A percentile compares a stretch with the other conserved stretches of the same genome.
Conservation (phyloP, 257 asterid species). For the Primulina huaijiensis region DNA sequence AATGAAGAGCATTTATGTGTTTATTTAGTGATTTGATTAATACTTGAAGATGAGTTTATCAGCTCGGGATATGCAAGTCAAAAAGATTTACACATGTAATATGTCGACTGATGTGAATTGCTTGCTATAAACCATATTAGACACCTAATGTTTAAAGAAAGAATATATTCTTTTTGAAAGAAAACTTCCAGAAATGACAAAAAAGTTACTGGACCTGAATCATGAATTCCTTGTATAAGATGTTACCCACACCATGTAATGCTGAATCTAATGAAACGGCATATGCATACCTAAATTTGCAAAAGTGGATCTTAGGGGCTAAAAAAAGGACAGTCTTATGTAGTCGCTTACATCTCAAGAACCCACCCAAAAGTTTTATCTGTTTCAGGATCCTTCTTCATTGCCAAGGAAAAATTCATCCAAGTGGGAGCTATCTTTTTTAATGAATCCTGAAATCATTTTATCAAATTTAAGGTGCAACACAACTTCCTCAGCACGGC, state of each 20-base stretch:
- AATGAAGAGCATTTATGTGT: neutral
- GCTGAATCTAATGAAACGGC: slow-evolving; percentile 96
- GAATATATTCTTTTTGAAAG: too few species aligned
- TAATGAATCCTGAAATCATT: slow-evolving; percentile 55
- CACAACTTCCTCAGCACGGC: too few species aligned
- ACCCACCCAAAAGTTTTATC: slow-evolving; percentile 99
- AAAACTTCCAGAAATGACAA: neutral
- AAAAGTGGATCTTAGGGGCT: slow-evolving; percentile 19
- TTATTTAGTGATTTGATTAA: too few species aligned
- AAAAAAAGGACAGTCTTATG: neutral
- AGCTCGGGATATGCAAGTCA: too few species aligned
- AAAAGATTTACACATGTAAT: neutral
- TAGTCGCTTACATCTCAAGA: slow-evolving; percentile 84
- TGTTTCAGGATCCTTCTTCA: slow-evolving; percentile 92
- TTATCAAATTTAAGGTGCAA: slow-evolving; percentile 11
- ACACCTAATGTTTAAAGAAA: neutral
- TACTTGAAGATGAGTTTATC: too few species aligned
- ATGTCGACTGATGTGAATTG: neutral
- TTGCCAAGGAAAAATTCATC: slow-evolving; percentile 94
- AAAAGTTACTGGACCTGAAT: slow-evolving; percentile 61
- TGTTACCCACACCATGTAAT: slow-evolving; percentile 71
- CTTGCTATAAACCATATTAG: neutral
- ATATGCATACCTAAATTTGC: slow-evolving; percentile 74
- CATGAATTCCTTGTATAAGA: slow-evolving; percentile 88
- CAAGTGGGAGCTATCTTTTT: slow-evolving; percentile 89